phyloP scores from a whole-genome alignment of 1,284 basidiomycete species.

The Irpex sp. region DNA sequence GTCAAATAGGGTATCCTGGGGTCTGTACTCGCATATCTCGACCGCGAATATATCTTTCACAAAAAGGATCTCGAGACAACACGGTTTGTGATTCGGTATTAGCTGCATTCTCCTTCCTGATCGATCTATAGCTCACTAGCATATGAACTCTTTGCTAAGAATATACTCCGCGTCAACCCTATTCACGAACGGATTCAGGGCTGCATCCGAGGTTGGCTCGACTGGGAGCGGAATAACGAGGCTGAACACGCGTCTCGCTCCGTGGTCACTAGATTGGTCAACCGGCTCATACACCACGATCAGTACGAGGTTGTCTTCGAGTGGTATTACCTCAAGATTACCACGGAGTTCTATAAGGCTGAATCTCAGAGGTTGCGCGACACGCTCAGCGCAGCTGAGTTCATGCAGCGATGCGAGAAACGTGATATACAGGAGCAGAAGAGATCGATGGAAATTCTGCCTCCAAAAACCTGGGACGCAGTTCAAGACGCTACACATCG shows the following conservation, averaged over 20 bases:
- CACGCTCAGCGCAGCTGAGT: slow-evolving; percentile 55
- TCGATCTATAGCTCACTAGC: slow-evolving; percentile 54
- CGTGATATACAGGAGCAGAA: slow-evolving; percentile 65
- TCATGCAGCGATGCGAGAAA: slow-evolving; percentile 58
- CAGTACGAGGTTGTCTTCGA: slow-evolving; percentile 66
- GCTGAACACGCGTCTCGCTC: slow-evolving; percentile 39
- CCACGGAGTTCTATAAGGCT: slow-evolving; percentile 57
- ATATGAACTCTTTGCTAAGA: slow-evolving; percentile 54
- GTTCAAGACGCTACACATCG: slow-evolving; percentile 61
- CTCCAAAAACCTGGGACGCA: slow-evolving; percentile 55
- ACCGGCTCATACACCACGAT: slow-evolving; percentile 61
- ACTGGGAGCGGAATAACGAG: slow-evolving; percentile 59
- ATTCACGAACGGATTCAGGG: slow-evolving; percentile 54
- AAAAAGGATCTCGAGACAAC: slow-evolving; percentile 44
- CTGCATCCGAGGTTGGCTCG: slow-evolving; percentile 65
- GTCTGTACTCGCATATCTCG: slow-evolving; percentile 70
- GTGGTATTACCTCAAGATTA: slow-evolving; percentile 55
- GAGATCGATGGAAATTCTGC: slow-evolving; percentile 60
- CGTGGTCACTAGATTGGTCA: slow-evolving; percentile 55
- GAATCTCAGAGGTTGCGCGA: slow-evolving; percentile 54
- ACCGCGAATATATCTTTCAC: slow-evolving; percentile 62
- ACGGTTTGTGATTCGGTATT: slow-evolving; percentile 41
- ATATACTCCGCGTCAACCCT: slow-evolving; percentile 58
- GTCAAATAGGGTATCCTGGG: slow-evolving; percentile 54
- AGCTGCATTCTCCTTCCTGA: slow-evolving; percentile 10